Percentiles rank a stretch among this genome's conserved stretches.
Conservation (phyloP, 2,329 filamentous ascomycete species). For the Fusarium citri region DNA sequence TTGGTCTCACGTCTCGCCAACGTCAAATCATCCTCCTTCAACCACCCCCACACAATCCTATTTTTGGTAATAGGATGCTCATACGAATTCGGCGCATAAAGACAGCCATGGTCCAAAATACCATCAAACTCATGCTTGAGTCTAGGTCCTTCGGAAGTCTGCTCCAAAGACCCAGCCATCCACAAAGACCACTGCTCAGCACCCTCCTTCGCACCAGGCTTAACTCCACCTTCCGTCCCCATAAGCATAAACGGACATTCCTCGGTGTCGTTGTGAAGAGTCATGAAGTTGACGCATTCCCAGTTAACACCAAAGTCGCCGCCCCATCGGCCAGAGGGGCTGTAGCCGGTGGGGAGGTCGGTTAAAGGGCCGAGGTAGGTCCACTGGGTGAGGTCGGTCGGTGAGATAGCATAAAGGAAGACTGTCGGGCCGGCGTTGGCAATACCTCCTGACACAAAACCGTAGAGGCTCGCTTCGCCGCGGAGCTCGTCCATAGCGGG, state of each 20-base stretch:
- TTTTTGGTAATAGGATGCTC: constrained; percentile 56
- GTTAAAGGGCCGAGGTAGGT: constrained; percentile 57
- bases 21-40: constrained; percentile 62
- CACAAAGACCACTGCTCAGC: constrained; percentile 50
- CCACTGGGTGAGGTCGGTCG: constrained; percentile 57
- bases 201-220: constrained; percentile 33
- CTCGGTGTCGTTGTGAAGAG: constrained; percentile 49
- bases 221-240: constrained; percentile 57
- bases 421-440: constrained; percentile 55
- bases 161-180: constrained; percentile 54
- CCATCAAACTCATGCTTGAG: constrained; percentile 56
- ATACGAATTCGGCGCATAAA: constrained; percentile 63
- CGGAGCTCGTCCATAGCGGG: constrained; percentile 43
- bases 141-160: constrained; percentile 16
- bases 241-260: constrained; percentile 57
- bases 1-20: constrained; percentile 56
- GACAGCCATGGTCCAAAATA: constrained; percentile 59
- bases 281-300: constrained; percentile 62
- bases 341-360: constrained; percentile 54
- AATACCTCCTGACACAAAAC: constrained; percentile 62
- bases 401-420: constrained; percentile 59
- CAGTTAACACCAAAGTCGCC: constrained; percentile 64
- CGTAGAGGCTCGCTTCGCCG: constrained; percentile 53
- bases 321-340: constrained; percentile 56
- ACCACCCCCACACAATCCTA: constrained; percentile 61